phyloP scores from a whole-genome alignment of 176 grass and related monocot species.

The Thinopyrum elongatum region DNA sequence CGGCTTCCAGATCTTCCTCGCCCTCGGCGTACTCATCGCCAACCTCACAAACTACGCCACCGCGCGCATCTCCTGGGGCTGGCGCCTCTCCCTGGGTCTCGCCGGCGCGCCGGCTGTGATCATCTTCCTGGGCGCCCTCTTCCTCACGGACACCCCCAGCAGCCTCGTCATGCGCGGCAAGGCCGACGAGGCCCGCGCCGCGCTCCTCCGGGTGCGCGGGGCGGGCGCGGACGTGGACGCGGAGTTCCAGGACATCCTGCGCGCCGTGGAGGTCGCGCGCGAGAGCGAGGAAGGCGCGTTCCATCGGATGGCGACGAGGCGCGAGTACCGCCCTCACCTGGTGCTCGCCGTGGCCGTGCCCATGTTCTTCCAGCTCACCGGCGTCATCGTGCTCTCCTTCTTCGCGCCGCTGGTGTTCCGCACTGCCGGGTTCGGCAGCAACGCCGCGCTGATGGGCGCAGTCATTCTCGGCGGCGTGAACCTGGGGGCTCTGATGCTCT shows the following conservation, averaged over 20 bases:
- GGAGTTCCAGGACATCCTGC: constrained; percentile 53
- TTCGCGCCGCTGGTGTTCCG: constrained; percentile 82
- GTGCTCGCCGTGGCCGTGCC: constrained; percentile 76
- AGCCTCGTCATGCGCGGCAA: constrained; percentile 65
- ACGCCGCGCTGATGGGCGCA: constrained; percentile 63
- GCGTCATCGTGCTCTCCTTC: constrained; percentile 73
- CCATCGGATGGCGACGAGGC: constrained; percentile 38
- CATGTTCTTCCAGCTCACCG: constrained; percentile 83
- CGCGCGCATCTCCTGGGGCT: constrained; percentile 43
- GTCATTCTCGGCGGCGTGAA: constrained; percentile 67
- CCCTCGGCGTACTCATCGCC: constrained; percentile 44
- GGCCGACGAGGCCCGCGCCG: constrained; percentile 40
- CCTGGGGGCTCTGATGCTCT: constrained; percentile 49
- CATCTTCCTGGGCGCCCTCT: constrained; percentile 62
- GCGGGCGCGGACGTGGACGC: constrained; percentile 58
- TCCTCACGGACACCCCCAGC: constrained; percentile 81
- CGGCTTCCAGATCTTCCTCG: constrained; percentile 78
- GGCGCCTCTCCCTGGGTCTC: constrained; percentile 88
- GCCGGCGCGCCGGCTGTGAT: constrained; percentile 53
- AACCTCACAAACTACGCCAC: constrained; percentile 62
- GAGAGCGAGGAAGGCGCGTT: constrained; percentile 59
- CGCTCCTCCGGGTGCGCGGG: constrained; percentile 58
- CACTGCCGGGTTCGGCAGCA: constrained; percentile 74
- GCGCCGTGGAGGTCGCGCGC: constrained; percentile 30
- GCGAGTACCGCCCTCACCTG: constrained; percentile 76